These are phyloP conservation scores for Fusarium penzigii DNA, from an alignment of 2,329 filamentous ascomycete genomes.

Conservation along the genomic window DNA sequence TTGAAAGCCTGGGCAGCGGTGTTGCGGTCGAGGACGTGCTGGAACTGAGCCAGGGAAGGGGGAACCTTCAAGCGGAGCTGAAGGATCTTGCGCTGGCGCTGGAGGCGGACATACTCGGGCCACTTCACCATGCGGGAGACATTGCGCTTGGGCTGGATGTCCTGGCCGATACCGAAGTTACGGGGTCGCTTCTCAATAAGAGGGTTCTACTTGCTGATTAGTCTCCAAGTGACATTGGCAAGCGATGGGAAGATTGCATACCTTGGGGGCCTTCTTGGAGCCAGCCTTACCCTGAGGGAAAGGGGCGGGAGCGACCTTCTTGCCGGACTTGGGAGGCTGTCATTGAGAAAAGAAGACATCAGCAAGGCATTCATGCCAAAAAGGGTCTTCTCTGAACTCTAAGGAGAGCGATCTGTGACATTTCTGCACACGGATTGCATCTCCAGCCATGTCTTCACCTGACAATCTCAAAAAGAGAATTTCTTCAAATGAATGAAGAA, in stretches of 20 bases:
- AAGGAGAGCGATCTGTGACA: slow-evolving; percentile 68
- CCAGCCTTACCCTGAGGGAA: slow-evolving; percentile 92
- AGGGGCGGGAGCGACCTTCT: slow-evolving; percentile 97
- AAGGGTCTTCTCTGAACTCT: slow-evolving; percentile 89
- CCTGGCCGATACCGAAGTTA: slow-evolving; percentile 99
- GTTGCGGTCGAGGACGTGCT: slow-evolving; percentile 95
- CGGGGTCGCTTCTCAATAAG: slow-evolving; percentile 97
- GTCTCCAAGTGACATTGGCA: neutral
- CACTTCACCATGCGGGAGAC: slow-evolving; percentile 98
- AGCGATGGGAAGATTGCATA: slow-evolving; percentile 50
- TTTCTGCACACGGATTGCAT: slow-evolving; percentile 51
- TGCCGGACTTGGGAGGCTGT: slow-evolving; percentile 98
- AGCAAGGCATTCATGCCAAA: slow-evolving; percentile 79
- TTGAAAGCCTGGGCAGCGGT: slow-evolving; percentile 97
- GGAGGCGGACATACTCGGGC: slow-evolving; percentile 98
- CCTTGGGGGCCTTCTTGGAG: slow-evolving; percentile 95
- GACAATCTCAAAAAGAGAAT: slow-evolving; percentile 23
- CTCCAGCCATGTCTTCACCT: slow-evolving; percentile 70
- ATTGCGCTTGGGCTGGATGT: slow-evolving; percentile 96
- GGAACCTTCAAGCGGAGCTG: slow-evolving; percentile 98
- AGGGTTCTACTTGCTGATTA: slow-evolving; percentile 71
- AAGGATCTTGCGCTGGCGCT: slow-evolving; percentile 93
- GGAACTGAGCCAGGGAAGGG: slow-evolving; percentile 95
- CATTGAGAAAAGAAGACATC: slow-evolving; percentile 99
- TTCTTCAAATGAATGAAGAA: neutral